phyloP scores from a whole-genome alignment of 495 filamentous ascomycete species.

The Corynascus novoguineensis region DNA sequence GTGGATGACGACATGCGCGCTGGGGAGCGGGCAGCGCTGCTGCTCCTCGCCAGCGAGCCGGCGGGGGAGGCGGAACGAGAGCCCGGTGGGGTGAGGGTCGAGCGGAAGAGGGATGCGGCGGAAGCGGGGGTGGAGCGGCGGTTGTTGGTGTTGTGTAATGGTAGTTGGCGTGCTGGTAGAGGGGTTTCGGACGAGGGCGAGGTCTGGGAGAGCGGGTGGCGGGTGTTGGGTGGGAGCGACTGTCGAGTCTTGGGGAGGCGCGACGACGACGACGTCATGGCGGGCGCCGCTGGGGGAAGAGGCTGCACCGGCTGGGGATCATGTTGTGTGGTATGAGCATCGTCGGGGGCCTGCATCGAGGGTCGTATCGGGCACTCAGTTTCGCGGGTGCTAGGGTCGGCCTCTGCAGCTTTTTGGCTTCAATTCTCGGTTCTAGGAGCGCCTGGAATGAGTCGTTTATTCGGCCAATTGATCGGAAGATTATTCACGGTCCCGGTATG shows the following conservation, averaged over 20 bases:
- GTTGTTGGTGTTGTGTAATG: conserved; percentile 42
- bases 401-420: not conserved
- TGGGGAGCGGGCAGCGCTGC: conserved; percentile 41
- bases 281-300: conserved; percentile 38
- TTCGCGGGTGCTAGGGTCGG: not conserved
- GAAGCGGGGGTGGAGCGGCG: conserved; percentile 24
- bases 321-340: conserved; percentile 36
- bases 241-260: conserved; percentile 30
- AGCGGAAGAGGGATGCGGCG: conserved; percentile 53
- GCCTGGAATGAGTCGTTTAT: too few relatives aligned
- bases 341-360: conserved; percentile 40
- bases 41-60: conserved; percentile 29
- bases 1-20: conserved; percentile 31
- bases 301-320: conserved; percentile 36
- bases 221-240: conserved; percentile 28
- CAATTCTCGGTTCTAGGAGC: too few relatives aligned
- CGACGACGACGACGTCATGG: conserved; percentile 20
- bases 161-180: conserved; percentile 39
- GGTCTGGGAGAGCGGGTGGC: conserved; percentile 38
- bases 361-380: not conserved
- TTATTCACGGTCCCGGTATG: too few relatives aligned
- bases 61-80: conserved; percentile 57
- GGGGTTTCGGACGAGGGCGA: conserved; percentile 42
- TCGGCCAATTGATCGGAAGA: too few relatives aligned
- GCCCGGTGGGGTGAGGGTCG: conserved; percentile 48